phyloP scores from a whole-genome alignment of 1,139 yeast genomes.

The Taiozyma sp. region DNA sequence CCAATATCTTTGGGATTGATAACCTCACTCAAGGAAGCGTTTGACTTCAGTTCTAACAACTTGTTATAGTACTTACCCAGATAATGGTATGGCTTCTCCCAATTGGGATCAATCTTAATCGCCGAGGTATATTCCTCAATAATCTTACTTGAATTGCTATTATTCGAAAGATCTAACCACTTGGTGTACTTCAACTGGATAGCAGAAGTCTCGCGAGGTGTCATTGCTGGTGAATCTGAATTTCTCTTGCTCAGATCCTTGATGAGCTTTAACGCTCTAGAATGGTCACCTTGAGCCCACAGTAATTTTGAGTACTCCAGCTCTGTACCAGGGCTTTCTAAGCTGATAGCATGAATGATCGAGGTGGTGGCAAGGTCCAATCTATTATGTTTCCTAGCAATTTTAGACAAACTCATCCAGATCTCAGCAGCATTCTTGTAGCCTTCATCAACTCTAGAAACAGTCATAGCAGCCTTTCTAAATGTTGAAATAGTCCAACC shows the following conservation, averaged over 20 bases:
- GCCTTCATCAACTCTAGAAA: conserved; percentile 35
- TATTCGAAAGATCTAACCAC: conserved; percentile 88
- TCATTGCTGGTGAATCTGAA: conserved; percentile 4
- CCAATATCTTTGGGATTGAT: conserved; percentile 12
- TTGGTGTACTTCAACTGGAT: conserved; percentile 75
- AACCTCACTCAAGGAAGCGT: conserved; percentile 5
- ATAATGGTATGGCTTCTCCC: conserved; percentile 81
- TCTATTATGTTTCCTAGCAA: conserved; percentile 67
- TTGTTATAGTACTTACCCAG: conserved; percentile 79
- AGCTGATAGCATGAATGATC: conserved; percentile 62
- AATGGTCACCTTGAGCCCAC: conserved; percentile 89
- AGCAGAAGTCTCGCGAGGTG: conserved; percentile 36
- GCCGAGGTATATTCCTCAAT: conserved; percentile 65
- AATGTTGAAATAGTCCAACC: conserved; percentile 58
- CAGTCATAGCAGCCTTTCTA: conserved; percentile 51
- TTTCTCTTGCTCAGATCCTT: conserved; percentile 23
- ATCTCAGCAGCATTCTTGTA: conserved; percentile 41
- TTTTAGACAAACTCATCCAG: conserved; percentile 56
- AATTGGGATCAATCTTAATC: conserved; percentile 47
- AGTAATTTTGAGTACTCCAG: conserved; percentile 79
- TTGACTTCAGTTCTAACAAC: conserved; percentile 47
- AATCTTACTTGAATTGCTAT: conserved; percentile 73
- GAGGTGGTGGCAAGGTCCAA: conserved; percentile 72
- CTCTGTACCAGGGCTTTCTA: conserved; percentile 47
- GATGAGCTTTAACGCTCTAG: conserved; percentile 75